phyloP scores from a whole-genome alignment of 805 yeast genomes.

The Metschnikowia continentalis region DNA sequence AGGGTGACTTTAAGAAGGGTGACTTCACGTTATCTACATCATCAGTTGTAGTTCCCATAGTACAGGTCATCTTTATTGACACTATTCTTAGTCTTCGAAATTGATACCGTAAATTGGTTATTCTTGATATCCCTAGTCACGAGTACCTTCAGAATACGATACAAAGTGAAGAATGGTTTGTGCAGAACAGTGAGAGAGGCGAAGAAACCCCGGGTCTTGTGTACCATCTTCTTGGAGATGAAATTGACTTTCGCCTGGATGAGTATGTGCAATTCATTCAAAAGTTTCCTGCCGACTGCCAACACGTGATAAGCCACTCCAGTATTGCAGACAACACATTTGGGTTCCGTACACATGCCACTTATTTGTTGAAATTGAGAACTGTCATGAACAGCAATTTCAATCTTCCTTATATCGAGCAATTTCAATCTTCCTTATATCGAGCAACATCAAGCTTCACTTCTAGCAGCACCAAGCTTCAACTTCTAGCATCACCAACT shows the following conservation, averaged over 20 bases:
- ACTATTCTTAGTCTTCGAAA: too few species aligned
- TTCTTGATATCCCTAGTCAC: slow-evolving; percentile 67
- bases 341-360: slow-evolving; percentile 53
- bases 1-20: too few species aligned
- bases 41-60: too few species aligned
- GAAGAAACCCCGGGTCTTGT: slow-evolving; percentile 48
- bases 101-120: slow-evolving; percentile 59
- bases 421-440: too few species aligned
- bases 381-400: slow-evolving; percentile 43
- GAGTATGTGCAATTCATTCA: slow-evolving; percentile 49
- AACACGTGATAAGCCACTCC: slow-evolving; percentile 74
- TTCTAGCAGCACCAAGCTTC: slow-evolving; percentile 17
- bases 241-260: slow-evolving; percentile 42
- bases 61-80: too few species aligned
- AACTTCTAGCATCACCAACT: slow-evolving; percentile 11
- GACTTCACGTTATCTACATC: too few species aligned
- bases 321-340: slow-evolving; percentile 57
- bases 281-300: slow-evolving; percentile 46
- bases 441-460: too few species aligned
- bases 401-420: slow-evolving; percentile 37
- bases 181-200: slow-evolving; percentile 23
- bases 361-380: slow-evolving; percentile 53
- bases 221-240: slow-evolving; percentile 74
- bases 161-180: slow-evolving; percentile 28
- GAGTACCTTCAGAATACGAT: slow-evolving; percentile 37